Evolutionary conservation across 495 filamentous ascomycete species (phyloP).

Genomic region (Penicillium mononematosum): DNA sequence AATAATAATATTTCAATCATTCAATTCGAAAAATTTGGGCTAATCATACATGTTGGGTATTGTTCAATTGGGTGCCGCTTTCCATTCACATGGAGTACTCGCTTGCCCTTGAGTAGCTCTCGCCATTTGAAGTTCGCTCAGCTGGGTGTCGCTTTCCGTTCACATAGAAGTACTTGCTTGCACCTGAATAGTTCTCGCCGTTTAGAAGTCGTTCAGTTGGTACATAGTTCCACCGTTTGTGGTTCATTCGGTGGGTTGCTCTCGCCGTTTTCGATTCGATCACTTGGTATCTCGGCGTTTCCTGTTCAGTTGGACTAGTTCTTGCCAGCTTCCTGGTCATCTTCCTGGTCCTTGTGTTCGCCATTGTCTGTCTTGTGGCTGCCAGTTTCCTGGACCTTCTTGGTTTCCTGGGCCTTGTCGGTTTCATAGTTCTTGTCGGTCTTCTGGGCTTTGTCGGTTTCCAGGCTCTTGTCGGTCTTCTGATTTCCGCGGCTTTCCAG

Average conservation of each 20-base stretch:
- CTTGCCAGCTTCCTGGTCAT: neutral
- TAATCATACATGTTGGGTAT: conserved; percentile 9
- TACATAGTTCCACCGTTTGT: neutral
- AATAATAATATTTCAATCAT: neutral
- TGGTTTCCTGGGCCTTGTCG: too few species aligned
- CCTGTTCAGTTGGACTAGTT: neutral
- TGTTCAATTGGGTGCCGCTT: neutral
- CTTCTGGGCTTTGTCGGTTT: neutral
- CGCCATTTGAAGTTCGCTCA: neutral
- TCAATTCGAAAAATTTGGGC: neutral
- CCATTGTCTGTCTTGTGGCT: neutral
- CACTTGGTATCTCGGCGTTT: neutral
- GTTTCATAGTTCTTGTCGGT: neutral
- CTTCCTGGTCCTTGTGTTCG: neutral
- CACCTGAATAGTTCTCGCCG: neutral
- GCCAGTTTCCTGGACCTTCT: too few species aligned
- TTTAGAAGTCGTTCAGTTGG: neutral
- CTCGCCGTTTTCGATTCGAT: neutral
- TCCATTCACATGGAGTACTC: neutral
- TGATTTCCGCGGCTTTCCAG: conserved; percentile 41
- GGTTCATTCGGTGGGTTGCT: neutral
- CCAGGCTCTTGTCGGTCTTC: neutral
- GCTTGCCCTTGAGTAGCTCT: neutral
- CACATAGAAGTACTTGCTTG: too few species aligned
- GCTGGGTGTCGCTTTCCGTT: too few species aligned